Evolutionary conservation across 208 protist genomes (phyloP).

Genomic region (Endotrypanum monterogeii): DNA sequence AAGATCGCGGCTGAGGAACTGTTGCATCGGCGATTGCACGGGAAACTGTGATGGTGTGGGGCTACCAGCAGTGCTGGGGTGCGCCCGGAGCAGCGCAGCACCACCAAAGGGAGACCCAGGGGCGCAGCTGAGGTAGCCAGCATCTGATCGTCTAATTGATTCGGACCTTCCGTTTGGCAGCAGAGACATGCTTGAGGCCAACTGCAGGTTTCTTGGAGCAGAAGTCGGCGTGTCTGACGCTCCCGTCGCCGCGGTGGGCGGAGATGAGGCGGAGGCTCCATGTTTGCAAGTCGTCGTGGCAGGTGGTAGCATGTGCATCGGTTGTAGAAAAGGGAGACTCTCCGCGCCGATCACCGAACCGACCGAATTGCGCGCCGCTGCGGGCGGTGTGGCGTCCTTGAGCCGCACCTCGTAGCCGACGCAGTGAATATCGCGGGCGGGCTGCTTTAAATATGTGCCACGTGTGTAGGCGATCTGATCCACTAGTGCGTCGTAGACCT

Average conservation of each 20-base stretch:
- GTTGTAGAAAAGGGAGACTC: neutral
- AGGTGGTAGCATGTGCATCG: neutral
- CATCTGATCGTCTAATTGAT: neutral
- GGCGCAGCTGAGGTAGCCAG: neutral
- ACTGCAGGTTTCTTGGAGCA: neutral
- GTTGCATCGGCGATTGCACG: slow-evolving; percentile 22
- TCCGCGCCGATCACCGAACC: neutral
- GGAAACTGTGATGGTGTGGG: slow-evolving; percentile 4
- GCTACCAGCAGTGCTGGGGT: neutral
- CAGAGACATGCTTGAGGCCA: neutral
- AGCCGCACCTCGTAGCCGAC: slow-evolving; percentile 57
- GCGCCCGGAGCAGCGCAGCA: neutral
- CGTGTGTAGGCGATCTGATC: slow-evolving; percentile 70
- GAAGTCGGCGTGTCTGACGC: neutral
- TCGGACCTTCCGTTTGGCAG: neutral
- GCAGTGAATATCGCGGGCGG: slow-evolving; percentile 69
- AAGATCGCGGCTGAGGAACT: slow-evolving; percentile 25
- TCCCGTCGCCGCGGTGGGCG: neutral
- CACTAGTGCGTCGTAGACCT: slow-evolving; percentile 75
- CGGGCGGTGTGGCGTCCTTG: slow-evolving; percentile 14
- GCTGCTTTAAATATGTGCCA: slow-evolving; percentile 53
- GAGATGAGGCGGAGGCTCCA: neutral
- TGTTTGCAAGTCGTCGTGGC: neutral
- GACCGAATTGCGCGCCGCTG: neutral
- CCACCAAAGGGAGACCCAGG: neutral